Evolutionary conservation across 2,329 filamentous ascomycete species (phyloP).

Genomic region (Penicillium sp.): DNA sequence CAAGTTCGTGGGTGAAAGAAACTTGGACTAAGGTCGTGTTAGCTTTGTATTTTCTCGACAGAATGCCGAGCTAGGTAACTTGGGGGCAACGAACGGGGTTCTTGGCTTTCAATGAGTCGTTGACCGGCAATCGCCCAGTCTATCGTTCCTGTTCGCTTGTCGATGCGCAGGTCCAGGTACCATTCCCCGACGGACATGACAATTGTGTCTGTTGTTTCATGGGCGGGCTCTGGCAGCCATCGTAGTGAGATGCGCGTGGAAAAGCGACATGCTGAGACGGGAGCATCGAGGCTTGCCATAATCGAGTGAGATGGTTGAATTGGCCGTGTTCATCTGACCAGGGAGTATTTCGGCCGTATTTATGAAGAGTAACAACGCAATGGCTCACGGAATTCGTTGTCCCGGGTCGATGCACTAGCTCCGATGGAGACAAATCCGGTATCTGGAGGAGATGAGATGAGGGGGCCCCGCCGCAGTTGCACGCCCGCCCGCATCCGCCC

Average conservation of each 20-base stretch:
- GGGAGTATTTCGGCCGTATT: not conserved
- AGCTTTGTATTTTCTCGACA: not conserved
- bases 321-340: not conserved
- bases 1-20: constrained; percentile 44
- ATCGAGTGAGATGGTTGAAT: not conserved
- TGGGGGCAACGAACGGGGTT: constrained; percentile 37
- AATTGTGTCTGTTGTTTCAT: constrained; percentile 50
- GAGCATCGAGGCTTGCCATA: constrained; percentile 15
- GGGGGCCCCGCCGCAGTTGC: not conserved
- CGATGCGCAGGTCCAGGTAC: constrained; percentile 50
- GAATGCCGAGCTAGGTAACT: not conserved
- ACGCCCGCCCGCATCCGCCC: not conserved
- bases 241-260: constrained; percentile 50
- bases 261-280: constrained; percentile 23
- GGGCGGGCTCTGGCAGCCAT: constrained; percentile 46
- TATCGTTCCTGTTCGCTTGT: constrained; percentile 38
- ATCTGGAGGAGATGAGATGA: constrained; percentile 6
- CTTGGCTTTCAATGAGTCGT: constrained; percentile 39
- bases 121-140: constrained; percentile 52
- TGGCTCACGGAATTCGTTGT: not conserved
- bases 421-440: not conserved
- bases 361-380: not conserved
- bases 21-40: constrained; percentile 32
- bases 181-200: constrained; percentile 49
- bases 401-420: not conserved